Evolutionary conservation across 805 yeast genomes (phyloP).

Genomic region (Myxozyma nipponensis): DNA sequence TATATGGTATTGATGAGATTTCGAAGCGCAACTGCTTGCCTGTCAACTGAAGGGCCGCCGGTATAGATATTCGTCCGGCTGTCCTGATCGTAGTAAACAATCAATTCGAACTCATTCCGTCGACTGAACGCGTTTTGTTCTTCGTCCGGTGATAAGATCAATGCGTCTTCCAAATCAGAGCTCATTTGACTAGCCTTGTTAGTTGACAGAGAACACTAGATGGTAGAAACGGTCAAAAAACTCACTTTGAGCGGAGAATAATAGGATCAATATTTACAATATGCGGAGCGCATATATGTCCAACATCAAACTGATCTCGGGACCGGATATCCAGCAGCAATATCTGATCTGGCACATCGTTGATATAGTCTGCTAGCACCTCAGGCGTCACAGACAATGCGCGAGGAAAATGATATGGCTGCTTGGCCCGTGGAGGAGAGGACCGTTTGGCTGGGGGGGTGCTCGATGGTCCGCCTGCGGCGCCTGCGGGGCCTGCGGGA

Average conservation of each 20-base stretch:
- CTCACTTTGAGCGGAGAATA: slow-evolving; percentile 41
- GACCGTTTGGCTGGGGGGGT: not conserved
- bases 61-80: slow-evolving; percentile 17
- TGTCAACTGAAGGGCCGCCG: slow-evolving; percentile 27
- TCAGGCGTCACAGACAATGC: slow-evolving; percentile 32
- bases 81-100: slow-evolving; percentile 61
- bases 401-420: slow-evolving; percentile 30
- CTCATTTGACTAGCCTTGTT: slow-evolving; percentile 45
- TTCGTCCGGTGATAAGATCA: slow-evolving; percentile 53
- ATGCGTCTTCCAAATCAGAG: slow-evolving; percentile 59
- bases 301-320: slow-evolving; percentile 52
- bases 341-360: slow-evolving; percentile 35
- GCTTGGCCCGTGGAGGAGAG: not conserved
- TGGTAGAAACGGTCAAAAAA: not conserved
- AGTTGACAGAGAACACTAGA: not conserved
- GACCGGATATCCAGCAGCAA: slow-evolving; percentile 73
- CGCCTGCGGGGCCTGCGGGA: too few species aligned
- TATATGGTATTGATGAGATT: slow-evolving; percentile 42
- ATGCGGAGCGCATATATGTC: slow-evolving; percentile 59
- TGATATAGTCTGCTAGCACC: slow-evolving; percentile 29
- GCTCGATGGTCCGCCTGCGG: too few species aligned
- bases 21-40: slow-evolving; percentile 26
- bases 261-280: slow-evolving; percentile 75
- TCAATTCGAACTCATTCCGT: slow-evolving; percentile 54
- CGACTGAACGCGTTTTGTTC: slow-evolving; percentile 54